Base-by-base conservation (phyloP, 257 asterid species). In the Cordia subcordata region DNA sequence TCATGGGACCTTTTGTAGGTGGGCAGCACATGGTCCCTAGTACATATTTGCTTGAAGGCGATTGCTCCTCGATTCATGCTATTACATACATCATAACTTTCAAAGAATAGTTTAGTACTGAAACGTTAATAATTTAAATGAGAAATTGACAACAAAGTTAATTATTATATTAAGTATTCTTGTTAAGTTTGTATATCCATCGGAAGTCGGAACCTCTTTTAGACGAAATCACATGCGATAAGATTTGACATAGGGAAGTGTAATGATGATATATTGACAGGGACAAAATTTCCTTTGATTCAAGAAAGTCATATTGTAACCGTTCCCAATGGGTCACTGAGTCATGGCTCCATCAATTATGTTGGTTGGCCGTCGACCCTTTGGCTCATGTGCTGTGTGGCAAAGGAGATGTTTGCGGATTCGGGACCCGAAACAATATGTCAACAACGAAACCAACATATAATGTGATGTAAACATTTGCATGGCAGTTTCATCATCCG, bases 21-120 rank as follows among this genome's bases (percentile, higher is more conserved):
- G 67, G 72, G 47, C 58, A 44, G 62, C 72, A 67, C 67, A 33
- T 61, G 73, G 63, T n/a, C 57, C 67, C 55, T n/a, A n/a, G n/a
- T n/a, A n/a, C n/a, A n/a, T n/a, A n/a, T n/a, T n/a, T n/a, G n/a
- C n/a, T n/a, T n/a, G 10, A 42, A 42, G 47, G 1, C 10, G 15
- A 42, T n/a, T 42, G 47, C 47, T 11, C 47, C 14, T 42, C 47
- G 47, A 27, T 27, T 6, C 35, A 27, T 27, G 35, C 35, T 1
- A 27, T 3, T 27, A 27, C 6, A 27, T 6, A 27, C 4, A 27
- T 27, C 35, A 27, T 27, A 6, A 27, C 35, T 6, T 27, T n/a
- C 35, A 6, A 6, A 6, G 6, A 3, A 6, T 27, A 27, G 35
- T 27, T 27, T 27, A 27, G 35, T 27, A 27, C 6, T 1, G 35